phyloP scores from a whole-genome alignment of 306 rosid species.

The Astragalus membranaceus region DNA sequence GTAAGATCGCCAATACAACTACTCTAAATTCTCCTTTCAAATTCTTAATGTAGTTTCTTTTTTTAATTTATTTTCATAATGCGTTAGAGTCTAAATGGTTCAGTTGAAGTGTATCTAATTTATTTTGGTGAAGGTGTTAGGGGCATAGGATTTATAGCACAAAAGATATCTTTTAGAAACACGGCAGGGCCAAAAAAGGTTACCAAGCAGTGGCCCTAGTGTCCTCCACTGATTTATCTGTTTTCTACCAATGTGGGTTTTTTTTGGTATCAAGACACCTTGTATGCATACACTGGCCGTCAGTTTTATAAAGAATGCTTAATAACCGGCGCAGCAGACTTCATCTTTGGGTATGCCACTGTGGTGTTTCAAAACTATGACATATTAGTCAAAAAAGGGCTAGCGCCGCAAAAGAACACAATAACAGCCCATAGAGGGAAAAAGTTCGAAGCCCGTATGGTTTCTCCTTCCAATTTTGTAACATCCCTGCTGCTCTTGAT shows the following conservation, averaged over 20 bases:
- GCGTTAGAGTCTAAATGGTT: too few relatives aligned
- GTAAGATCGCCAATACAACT: not conserved
- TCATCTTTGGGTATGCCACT: slow-evolving; percentile 59
- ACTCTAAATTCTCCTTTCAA: not conserved
- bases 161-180: slow-evolving; percentile 32
- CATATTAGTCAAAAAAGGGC: too few relatives aligned
- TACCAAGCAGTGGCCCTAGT: slow-evolving; percentile 70
- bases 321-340: slow-evolving; percentile 68
- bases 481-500: slow-evolving; percentile 12
- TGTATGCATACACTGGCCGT: slow-evolving; percentile 68
- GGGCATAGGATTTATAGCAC: slow-evolving; percentile 67
- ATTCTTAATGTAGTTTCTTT: too few relatives aligned
- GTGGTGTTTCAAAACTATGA: slow-evolving; percentile 63
- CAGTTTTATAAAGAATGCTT: slow-evolving; percentile 71
- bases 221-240: slow-evolving; percentile 67
- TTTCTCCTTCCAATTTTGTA: slow-evolving; percentile 58
- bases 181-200: slow-evolving; percentile 14
- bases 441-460: slow-evolving; percentile 38
- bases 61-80: too few relatives aligned
- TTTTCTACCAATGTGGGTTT: slow-evolving; percentile 47
- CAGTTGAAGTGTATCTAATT: too few relatives aligned
- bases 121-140: slow-evolving; percentile 43
- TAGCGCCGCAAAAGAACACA: slow-evolving; percentile 64
- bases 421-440: slow-evolving; percentile 68
- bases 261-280: slow-evolving; percentile 57